These are phyloP conservation scores for Voacanga thouarsii DNA, from an alignment of 257 asterid species.

Conservation along the genomic window DNA sequence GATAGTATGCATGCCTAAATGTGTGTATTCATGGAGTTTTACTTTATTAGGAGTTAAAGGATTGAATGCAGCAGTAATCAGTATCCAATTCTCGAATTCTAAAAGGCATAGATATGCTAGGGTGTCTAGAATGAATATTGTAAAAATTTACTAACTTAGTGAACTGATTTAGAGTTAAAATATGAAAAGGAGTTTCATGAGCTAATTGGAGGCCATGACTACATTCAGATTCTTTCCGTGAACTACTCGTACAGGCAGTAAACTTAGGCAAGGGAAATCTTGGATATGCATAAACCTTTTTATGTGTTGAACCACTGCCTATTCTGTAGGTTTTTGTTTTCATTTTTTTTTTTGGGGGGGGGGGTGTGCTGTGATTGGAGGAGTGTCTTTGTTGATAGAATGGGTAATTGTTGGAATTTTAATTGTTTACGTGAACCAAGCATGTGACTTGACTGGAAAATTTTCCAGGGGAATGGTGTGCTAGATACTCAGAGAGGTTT, in stretches of 20 bases:
- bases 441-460: background rate
- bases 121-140: background rate
- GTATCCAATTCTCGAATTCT: background rate
- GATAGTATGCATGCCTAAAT: background rate
- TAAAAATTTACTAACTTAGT: background rate
- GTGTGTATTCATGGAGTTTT: background rate
- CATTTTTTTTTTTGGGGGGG: background rate
- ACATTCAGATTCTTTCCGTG: too few species aligned
- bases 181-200: background rate
- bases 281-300: background rate
- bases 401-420: background rate
- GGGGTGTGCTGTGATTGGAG: too few species aligned
- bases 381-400: background rate
- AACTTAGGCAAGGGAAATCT: background rate
- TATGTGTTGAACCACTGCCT: background rate
- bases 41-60: background rate
- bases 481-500: background rate
- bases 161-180: background rate
- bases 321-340: background rate
- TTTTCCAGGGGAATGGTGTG: background rate
- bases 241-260: background rate
- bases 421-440: background rate
- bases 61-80: background rate
- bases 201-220: background rate
- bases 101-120: background rate